Base-by-base conservation (phyloP, 2,329 filamentous ascomycete genomes). In the Knoxdaviesia capensis region DNA sequence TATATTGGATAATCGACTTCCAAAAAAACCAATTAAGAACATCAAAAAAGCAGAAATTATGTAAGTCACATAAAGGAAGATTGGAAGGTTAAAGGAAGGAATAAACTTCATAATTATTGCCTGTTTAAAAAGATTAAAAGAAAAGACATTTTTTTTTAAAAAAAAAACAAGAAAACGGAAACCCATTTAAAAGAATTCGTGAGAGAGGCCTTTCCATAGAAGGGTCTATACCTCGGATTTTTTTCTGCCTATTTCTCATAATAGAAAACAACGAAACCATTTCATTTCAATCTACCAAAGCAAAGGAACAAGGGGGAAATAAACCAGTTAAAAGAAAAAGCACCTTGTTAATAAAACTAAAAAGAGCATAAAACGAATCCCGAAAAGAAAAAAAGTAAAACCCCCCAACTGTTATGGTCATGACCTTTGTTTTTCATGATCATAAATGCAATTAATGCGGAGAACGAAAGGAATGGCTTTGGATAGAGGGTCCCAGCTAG, bases 51-150 rank as follows among this genome's bases (percentile, higher is more conserved):
- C 20, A 20, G 20, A 20, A 20, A 20, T 20, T 2, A 20, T 20
- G 3, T 3, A 20, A 20, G 20, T 20, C 51, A 53, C 57, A 38
- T 43, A 51, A 37, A 41, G 44, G 34, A 59, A 65, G 50, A 57
- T 54, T 43, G 43, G 34, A 9, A 45, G n/a, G n/a, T n/a, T n/a
- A n/a, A 45, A 45, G 43, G 41, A 45, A 45, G 41, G 36, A 43
- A 41, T 33, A 44, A 45, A 45, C 20, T 20, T 20, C 20, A 20
- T 20, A 20, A 20, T 20, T 20, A 20, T 20, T 20, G 20, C 20
- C 20, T 20, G 20, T 20, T 20, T 20, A 28, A 44, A 39, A 44
- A 11, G 32, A 39, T 36, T 34, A 38, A 36, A 43, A 32, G 28
- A 43, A 39, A 39, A 39, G 38, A 41, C 33, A 41, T 20, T 20